phyloP scores from a whole-genome alignment of 2,329 filamentous ascomycete genomes.

The Aureobasidium sp. region DNA sequence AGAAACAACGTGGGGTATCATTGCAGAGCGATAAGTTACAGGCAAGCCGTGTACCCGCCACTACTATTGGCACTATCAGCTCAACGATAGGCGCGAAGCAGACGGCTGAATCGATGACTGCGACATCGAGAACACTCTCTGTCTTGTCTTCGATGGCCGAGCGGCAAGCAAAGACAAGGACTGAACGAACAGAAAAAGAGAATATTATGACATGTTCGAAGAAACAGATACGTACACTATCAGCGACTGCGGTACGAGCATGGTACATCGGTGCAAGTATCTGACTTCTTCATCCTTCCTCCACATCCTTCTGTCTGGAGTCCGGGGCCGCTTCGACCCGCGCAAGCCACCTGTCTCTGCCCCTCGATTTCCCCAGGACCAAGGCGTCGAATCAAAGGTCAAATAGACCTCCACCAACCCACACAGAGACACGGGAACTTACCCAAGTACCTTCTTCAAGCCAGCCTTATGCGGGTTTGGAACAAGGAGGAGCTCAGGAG shows the following conservation, averaged over 20 bases:
- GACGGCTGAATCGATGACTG: not conserved
- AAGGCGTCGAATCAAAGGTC: not conserved
- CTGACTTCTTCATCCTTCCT: not conserved
- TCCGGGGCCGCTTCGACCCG: conserved; percentile 8
- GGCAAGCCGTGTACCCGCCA: not conserved
- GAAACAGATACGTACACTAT: not conserved
- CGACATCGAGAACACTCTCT: not conserved
- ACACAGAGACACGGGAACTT: not conserved
- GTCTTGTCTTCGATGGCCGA: not conserved
- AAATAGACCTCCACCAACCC: not conserved
- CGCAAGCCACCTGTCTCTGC: not conserved
- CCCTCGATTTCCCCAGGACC: conserved; percentile 8
- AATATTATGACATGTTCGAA: not conserved
- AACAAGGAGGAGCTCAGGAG: not conserved
- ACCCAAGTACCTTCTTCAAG: not conserved
- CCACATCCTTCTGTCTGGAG: not conserved
- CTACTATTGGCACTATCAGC: conserved; percentile 1
- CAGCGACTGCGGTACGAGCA: not conserved
- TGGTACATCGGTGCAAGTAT: not conserved
- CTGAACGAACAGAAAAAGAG: not conserved
- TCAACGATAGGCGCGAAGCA: not conserved
- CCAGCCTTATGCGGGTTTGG: not conserved
- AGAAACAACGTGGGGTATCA: not conserved
- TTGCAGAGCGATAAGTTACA: not conserved
- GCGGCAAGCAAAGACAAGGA: not conserved